Evolutionary conservation across 768 basidiomycete species (phyloP), one percentile per base, ranked within the genome.

Genomic region (Tylopilus sp.): DNA sequence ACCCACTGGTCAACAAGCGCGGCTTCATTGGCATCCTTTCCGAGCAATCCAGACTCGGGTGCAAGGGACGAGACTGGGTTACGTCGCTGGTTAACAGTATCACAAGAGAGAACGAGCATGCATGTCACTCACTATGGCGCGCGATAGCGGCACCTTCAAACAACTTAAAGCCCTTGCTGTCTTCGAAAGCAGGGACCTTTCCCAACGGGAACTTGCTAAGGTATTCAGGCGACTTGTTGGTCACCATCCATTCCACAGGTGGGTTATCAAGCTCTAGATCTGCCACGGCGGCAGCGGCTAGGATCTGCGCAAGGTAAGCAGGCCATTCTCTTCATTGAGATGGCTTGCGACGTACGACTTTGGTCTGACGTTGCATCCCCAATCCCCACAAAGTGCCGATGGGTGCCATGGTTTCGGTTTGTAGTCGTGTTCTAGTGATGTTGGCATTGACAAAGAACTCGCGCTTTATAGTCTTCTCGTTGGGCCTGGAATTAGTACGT

Each of bases 1-100:
- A 68, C 53, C 67, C 67, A 68, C 33, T 68, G 68, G 42, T 68
- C 68, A 1, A 70, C 56, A 25, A 68, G 64, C 3, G 64, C 66
- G 22, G 64, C 50, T 40, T 68, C 68, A 6, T 17, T 43, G 14
- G 34, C 45, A 10, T 56, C 42, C 26, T 62, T 64, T 29, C 66
- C 63, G n/a, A 68, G 60, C 37, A 68, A 54, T 28, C 58, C 58
- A 24, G 63, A 63, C 34, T 62, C 53, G 7, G 68, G 68, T 22
- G 56, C 63, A 17, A 66, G 53, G 19, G 66, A 63, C 19, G 58
- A 52, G 37, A 68, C 67, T 69, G 24, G 16, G 48, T 22, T 12
- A 24, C 17, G 3, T 37, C 40, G 16, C 44, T 26, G 8, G 44
- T 55, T 8, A 38, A 19, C 17, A 1, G 17, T 13, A 11, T 14